A percentile compares a stretch with the other conserved stretches of the same genome.
Evolutionary conservation across 1,139 yeast species (phyloP).

Genomic region (Diutina sp.): DNA sequence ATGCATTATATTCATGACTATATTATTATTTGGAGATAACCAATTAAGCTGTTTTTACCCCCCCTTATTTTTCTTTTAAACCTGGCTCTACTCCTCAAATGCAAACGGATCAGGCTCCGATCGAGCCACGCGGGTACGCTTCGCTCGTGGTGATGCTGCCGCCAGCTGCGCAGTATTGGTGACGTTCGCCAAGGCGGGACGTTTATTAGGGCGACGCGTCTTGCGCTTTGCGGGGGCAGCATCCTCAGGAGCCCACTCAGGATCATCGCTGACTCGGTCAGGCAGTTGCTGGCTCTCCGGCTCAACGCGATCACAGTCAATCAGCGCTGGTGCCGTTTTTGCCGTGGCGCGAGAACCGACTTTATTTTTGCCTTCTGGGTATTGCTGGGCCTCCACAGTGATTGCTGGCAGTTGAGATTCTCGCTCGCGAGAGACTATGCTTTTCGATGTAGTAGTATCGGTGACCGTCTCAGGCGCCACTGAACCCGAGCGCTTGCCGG

Average conservation of each 20-base stretch:
- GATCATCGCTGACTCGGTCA: neutral
- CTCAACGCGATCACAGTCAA: neutral
- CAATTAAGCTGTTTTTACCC: neutral
- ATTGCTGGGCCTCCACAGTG: neutral
- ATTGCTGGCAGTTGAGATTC: neutral
- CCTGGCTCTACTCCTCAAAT: neutral
- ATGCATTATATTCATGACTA: neutral
- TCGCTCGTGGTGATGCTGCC: neutral
- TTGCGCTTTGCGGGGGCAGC: neutral
- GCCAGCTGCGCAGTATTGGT: neutral
- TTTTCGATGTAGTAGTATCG: neutral
- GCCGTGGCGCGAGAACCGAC: neutral
- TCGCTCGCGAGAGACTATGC: neutral
- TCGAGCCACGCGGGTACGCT: neutral
- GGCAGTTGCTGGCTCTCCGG: neutral
- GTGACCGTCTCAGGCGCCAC: neutral
- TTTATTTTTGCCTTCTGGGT: neutral
- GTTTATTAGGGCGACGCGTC: neutral
- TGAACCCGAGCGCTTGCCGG: neutral
- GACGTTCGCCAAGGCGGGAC: neutral
- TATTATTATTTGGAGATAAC: neutral
- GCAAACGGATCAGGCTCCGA: neutral
- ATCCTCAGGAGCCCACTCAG: neutral
- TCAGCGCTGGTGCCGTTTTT: neutral
- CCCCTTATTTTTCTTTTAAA: no score